Percentiles rank a stretch among this genome's conserved stretches.
Evolutionary conservation across 1,284 basidiomycete species (phyloP).

Genomic region (Ceratobasidium sp.): DNA sequence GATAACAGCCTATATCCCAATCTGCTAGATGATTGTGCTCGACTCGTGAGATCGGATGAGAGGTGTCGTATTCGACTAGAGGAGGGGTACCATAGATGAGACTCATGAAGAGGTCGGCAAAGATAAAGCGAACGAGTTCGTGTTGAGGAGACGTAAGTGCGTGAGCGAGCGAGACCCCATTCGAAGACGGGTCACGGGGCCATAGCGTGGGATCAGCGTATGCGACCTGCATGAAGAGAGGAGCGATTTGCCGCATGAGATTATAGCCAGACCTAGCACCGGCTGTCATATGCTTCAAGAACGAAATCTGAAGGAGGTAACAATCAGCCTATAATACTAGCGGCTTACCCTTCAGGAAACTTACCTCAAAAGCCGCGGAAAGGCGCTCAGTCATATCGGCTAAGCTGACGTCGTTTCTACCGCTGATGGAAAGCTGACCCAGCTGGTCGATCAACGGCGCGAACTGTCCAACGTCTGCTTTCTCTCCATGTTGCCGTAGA

Average conservation of each 20-base stretch:
- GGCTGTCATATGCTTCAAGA: slow-evolving; percentile 1
- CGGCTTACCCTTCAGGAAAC: background rate
- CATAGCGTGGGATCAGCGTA: slow-evolving; percentile 13
- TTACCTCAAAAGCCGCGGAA: no score
- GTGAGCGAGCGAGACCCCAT: no score
- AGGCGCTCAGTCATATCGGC: background rate
- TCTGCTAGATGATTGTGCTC: slow-evolving; percentile 1
- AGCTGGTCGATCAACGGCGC: slow-evolving; percentile 4
- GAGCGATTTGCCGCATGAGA: background rate
- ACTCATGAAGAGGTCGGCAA: background rate
- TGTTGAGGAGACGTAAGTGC: no score
- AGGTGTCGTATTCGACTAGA: no score
- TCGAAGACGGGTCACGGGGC: background rate
- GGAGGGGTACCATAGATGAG: slow-evolving; percentile 16
- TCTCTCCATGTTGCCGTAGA: background rate
- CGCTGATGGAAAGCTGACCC: background rate
- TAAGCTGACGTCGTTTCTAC: background rate
- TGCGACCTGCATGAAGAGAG: slow-evolving; percentile 5
- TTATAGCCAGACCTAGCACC: background rate
- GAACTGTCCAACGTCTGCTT: background rate
- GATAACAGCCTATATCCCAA: background rate
- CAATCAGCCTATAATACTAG: background rate
- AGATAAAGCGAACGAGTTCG: slow-evolving; percentile 2
- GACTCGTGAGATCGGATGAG: background rate
- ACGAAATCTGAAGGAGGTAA: background rate